Conservation (phyloP, 1,139 yeast species). For the Sugiyamaella japonica region DNA sequence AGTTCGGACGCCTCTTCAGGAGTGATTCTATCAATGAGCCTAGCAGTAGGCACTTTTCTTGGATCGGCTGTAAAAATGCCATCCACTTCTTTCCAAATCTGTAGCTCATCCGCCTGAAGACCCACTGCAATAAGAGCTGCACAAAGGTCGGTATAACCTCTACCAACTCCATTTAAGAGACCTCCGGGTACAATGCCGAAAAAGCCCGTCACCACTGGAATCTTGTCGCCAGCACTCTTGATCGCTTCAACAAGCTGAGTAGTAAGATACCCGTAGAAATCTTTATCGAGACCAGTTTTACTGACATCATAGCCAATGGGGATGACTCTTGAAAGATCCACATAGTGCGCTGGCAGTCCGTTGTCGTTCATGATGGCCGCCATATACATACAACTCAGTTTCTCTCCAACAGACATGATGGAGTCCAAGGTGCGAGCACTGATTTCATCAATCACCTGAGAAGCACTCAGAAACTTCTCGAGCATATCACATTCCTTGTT, state of each 20-base stretch:
- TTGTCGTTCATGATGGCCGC: constrained; percentile 78
- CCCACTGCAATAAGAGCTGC: constrained; percentile 97
- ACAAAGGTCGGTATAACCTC: constrained; percentile 96
- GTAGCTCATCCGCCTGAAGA: constrained; percentile 84
- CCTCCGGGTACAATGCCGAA: constrained; percentile 97
- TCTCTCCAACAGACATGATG: constrained; percentile 92
- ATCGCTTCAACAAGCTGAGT: constrained; percentile 59
- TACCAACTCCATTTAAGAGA: constrained; percentile 83
- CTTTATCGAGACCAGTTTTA: constrained; percentile 51
- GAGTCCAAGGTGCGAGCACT: constrained; percentile 84
- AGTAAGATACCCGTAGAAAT: constrained; percentile 63
- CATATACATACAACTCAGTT: constrained; percentile 85
- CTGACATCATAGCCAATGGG: constrained; percentile 36
- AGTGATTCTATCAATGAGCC: constrained; percentile 81
- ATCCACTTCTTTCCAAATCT: constrained; percentile 98
- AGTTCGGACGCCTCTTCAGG: constrained; percentile 99
- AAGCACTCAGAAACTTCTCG: constrained; percentile 73
- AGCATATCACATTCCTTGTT: constrained; percentile 66
- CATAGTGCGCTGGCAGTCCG: constrained; percentile 72
- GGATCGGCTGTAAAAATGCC: constrained; percentile 99
- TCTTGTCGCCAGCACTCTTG: constrained; percentile 47
- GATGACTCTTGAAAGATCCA: constrained; percentile 74
- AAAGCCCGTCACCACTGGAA: constrained; percentile 94
- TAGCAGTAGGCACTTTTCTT: constrained; percentile 86
- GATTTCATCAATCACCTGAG: constrained; percentile 88